Evolutionary conservation across 2,329 filamentous ascomycete species (phyloP).

Genomic region (Ustilaginoidea virens): DNA sequence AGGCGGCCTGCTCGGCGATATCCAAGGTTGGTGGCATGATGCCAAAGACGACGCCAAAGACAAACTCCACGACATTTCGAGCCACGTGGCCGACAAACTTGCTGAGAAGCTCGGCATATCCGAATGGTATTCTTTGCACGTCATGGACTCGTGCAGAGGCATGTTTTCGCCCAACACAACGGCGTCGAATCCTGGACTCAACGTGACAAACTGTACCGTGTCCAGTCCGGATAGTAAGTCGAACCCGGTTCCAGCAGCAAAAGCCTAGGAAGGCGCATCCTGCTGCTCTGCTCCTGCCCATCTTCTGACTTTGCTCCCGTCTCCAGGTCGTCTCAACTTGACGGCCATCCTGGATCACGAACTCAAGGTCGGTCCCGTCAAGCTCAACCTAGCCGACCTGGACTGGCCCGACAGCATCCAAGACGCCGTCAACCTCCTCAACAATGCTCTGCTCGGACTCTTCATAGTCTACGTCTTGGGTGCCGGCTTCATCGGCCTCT

Average conservation of each 20-base stretch:
- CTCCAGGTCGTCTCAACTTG: slow-evolving; percentile 27
- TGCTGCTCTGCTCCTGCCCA: too few relatives aligned
- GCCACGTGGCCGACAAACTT: slow-evolving; percentile 24
- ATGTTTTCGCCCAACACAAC: slow-evolving; percentile 28
- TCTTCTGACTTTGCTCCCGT: slow-evolving; percentile 2
- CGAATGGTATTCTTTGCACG: slow-evolving; percentile 35
- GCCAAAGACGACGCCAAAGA: slow-evolving; percentile 19
- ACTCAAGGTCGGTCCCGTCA: slow-evolving; percentile 26
- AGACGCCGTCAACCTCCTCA: slow-evolving; percentile 32
- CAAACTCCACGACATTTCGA: slow-evolving; percentile 23
- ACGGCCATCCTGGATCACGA: slow-evolving; percentile 29
- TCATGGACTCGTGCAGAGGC: slow-evolving; percentile 32
- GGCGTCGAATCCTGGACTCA: slow-evolving; percentile 18
- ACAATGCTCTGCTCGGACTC: slow-evolving; percentile 29
- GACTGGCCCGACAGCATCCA: slow-evolving; percentile 28
- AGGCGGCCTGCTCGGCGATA: slow-evolving; percentile 13
- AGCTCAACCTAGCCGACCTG: slow-evolving; percentile 29
- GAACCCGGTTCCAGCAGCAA: not conserved
- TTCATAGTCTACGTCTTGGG: slow-evolving; percentile 33
- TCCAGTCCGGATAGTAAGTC: slow-evolving; percentile 4
- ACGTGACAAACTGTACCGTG: slow-evolving; percentile 28
- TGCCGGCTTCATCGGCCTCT: slow-evolving; percentile 24
- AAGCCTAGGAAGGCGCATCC: too few relatives aligned
- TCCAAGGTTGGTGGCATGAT: slow-evolving; percentile 16
- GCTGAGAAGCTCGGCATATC: slow-evolving; percentile 28